These are phyloP conservation scores for Penicillium lagena DNA, from an alignment of 495 filamentous ascomycete species.

Conservation along the genomic window DNA sequence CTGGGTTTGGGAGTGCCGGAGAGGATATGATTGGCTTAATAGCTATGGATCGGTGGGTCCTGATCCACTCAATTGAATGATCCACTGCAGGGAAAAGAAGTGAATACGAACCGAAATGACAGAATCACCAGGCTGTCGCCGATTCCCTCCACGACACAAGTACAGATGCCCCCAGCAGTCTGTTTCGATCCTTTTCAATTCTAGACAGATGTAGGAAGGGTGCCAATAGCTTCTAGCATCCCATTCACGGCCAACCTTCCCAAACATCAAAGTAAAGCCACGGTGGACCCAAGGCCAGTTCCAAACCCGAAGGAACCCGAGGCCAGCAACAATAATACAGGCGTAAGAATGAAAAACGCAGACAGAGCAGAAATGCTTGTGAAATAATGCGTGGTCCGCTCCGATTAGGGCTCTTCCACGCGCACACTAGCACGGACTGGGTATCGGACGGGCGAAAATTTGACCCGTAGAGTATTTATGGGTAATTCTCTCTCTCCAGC, in stretches of 20 bases:
- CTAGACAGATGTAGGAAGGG: too few relatives aligned
- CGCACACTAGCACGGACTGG: slow-evolving; percentile 31
- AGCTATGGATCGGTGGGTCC: slow-evolving; percentile 6
- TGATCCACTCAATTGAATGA: slow-evolving; percentile 14
- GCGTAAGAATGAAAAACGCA: too few relatives aligned
- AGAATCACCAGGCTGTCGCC: neutral
- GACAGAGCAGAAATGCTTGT: slow-evolving; percentile 1
- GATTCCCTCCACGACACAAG: too few relatives aligned
- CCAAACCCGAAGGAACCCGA: too few relatives aligned
- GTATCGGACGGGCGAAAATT: slow-evolving; percentile 40
- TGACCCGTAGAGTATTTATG: slow-evolving; percentile 40
- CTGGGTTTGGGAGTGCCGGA: slow-evolving; percentile 6
- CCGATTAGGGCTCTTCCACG: slow-evolving; percentile 34
- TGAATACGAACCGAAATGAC: neutral
- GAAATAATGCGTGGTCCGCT: slow-evolving; percentile 15
- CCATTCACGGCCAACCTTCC: too few relatives aligned
- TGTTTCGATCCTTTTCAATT: too few relatives aligned
- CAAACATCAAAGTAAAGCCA: too few relatives aligned
- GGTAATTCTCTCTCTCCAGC: slow-evolving; percentile 19
- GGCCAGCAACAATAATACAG: too few relatives aligned
- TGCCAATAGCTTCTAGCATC: too few relatives aligned
- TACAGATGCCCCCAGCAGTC: too few relatives aligned
- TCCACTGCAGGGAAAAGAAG: slow-evolving; percentile 20
- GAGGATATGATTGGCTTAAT: slow-evolving; percentile 10
- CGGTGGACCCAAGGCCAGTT: too few relatives aligned